Conservation (phyloP, 257 asterid genomes). For the Pogostemon cablin region DNA sequence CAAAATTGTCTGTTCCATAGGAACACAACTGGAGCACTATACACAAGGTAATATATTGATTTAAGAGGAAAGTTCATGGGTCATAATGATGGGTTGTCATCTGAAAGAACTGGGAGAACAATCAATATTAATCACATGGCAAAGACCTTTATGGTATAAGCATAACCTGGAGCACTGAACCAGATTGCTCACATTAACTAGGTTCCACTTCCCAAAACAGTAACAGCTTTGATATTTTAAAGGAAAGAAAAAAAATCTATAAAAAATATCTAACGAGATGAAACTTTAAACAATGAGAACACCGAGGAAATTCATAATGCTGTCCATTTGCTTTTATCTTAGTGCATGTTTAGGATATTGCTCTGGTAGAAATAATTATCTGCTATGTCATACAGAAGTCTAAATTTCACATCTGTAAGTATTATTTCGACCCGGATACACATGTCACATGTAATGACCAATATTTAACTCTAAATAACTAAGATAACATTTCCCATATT, state of each 20-base stretch:
- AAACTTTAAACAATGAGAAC: conserved; percentile 1
- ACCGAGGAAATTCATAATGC: neutral
- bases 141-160: conserved; percentile 4
- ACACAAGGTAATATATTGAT: neutral
- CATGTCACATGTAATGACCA: neutral
- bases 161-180: conserved; percentile 1
- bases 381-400: neutral
- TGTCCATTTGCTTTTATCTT: neutral
- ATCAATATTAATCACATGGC: conserved; percentile 16
- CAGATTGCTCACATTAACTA: neutral
- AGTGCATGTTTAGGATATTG: neutral
- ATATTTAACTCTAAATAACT: neutral
- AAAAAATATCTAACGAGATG: neutral
- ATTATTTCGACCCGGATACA: neutral
- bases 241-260: neutral
- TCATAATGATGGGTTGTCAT: conserved; percentile 8
- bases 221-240: neutral
- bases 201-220: neutral
- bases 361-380: neutral
- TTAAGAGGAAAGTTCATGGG: conserved; percentile 9
- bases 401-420: conserved; percentile 11
- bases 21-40: conserved; percentile 16
- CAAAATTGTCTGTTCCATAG: neutral
- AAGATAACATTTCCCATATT: conserved; percentile 2
- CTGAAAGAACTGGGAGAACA: conserved; percentile 17